These are phyloP conservation scores for Sanghuangporus baumii DNA, from an alignment of 1,284 basidiomycete species.

Conservation along the genomic window DNA sequence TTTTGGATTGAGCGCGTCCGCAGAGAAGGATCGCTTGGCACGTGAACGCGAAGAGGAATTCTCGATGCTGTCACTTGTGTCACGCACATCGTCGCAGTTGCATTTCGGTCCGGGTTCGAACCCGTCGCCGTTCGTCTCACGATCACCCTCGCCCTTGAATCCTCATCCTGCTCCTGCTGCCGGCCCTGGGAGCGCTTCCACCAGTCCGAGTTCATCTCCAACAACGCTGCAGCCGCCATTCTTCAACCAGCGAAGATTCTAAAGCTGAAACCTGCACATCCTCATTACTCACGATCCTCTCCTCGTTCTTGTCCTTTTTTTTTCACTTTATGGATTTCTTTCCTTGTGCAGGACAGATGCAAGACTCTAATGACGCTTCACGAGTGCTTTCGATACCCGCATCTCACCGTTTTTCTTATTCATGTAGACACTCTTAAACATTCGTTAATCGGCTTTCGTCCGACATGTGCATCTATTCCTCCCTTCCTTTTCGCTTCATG, in stretches of 20 bases:
- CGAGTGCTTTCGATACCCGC: neutral
- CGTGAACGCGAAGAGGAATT: slow-evolving; percentile 11
- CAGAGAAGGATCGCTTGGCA: slow-evolving; percentile 11
- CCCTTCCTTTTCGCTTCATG: neutral
- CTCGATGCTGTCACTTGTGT: neutral
- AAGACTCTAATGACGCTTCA: neutral
- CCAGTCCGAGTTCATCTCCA: neutral
- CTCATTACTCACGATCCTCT: neutral
- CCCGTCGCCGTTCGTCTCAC: slow-evolving; percentile 9
- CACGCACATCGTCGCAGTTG: slow-evolving; percentile 5
- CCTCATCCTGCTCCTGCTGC: neutral
- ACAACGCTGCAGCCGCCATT: neutral
- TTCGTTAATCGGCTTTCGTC: neutral
- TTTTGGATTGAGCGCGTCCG: slow-evolving; percentile 2
- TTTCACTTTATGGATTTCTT: neutral
- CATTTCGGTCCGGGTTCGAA: slow-evolving; percentile 5
- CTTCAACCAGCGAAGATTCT: neutral
- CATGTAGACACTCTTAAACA: neutral
- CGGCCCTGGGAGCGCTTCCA: neutral
- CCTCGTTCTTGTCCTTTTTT: neutral
- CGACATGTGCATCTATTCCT: neutral
- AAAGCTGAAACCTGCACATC: neutral
- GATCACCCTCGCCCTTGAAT: slow-evolving; percentile 7
- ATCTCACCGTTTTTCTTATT: neutral
- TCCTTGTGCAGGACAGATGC: neutral